phyloP scores from a whole-genome alignment of 2,329 filamentous ascomycete genomes.

The Hyphodiscus sp. region DNA sequence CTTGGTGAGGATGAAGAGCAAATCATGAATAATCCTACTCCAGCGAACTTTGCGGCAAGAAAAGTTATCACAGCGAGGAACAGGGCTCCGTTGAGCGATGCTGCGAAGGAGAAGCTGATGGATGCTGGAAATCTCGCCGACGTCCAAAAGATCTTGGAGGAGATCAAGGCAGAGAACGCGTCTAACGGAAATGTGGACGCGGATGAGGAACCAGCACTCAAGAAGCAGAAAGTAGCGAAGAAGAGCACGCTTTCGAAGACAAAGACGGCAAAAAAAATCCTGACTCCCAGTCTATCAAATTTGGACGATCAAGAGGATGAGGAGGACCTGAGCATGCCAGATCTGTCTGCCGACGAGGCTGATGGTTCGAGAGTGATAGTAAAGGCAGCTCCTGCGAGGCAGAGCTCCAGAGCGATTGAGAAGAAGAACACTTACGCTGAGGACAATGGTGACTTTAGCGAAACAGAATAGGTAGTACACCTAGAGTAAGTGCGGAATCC shows the following conservation, averaged over 20 bases:
- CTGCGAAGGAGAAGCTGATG: conserved; percentile 16
- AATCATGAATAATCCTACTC: conserved; percentile 26
- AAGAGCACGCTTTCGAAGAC: conserved; percentile 18
- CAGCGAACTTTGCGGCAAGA: conserved; percentile 25
- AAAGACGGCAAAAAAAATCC: conserved; percentile 29
- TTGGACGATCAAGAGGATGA: conserved; percentile 27
- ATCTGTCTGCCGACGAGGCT: conserved; percentile 32
- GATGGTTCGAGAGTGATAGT: conserved; percentile 1
- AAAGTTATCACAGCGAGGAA: conserved; percentile 17
- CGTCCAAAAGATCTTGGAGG: conserved; percentile 23
- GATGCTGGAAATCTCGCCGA: conserved; percentile 18
- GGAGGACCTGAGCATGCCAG: conserved; percentile 32
- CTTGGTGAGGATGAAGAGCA: conserved; percentile 30
- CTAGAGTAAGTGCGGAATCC: not conserved
- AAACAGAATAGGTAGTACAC: not conserved
- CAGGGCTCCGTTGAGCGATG: conserved; percentile 15
- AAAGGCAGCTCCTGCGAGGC: conserved; percentile 10
- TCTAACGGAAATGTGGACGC: conserved; percentile 2
- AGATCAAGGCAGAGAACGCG: conserved; percentile 12
- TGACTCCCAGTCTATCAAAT: conserved; percentile 36
- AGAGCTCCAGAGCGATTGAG: conserved; percentile 16
- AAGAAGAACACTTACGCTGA: conserved; percentile 19
- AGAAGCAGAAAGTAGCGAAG: conserved; percentile 5
- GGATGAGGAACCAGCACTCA: not conserved
- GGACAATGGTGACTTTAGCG: not conserved